Evolutionary conservation across 305 asterid genomes (phyloP).

Genomic region (Fraxinus angustifolia): DNA sequence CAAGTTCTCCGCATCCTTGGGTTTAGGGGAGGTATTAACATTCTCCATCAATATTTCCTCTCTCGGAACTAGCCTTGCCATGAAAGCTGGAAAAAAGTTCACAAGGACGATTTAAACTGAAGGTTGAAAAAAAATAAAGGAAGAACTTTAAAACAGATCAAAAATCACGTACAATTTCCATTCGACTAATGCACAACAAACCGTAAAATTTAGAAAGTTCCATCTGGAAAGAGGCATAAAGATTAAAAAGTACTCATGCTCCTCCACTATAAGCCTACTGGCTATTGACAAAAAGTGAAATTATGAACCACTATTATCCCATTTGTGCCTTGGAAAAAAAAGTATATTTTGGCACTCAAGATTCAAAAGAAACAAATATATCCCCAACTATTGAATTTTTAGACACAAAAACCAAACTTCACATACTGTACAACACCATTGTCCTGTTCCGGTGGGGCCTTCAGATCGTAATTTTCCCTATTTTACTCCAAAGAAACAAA

Average conservation of each 20-base stretch:
- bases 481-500: not conserved
- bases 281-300: not conserved
- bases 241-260: not conserved
- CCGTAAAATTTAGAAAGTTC: not conserved
- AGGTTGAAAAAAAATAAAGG: not conserved
- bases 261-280: not conserved
- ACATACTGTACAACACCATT: not conserved
- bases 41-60: conserved; percentile 39
- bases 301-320: not conserved
- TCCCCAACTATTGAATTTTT: not conserved
- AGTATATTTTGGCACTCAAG: not conserved
- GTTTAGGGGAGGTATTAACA: conserved; percentile 57
- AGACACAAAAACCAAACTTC: not conserved
- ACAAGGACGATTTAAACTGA: not conserved
- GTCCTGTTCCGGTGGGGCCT: not conserved
- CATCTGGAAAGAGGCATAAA: not conserved
- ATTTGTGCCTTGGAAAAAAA: not conserved
- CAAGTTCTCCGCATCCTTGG: conserved; percentile 49
- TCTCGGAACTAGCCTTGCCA: conserved; percentile 41
- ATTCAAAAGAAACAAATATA: not conserved
- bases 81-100: conserved; percentile 53
- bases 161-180: not conserved
- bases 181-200: not conserved
- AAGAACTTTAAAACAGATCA: not conserved
- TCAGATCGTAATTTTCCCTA: not conserved